Percentiles rank a stretch among this genome's conserved stretches.
Evolutionary conservation across 305 asterid species (phyloP).

Genomic region (Rubia balearica): DNA sequence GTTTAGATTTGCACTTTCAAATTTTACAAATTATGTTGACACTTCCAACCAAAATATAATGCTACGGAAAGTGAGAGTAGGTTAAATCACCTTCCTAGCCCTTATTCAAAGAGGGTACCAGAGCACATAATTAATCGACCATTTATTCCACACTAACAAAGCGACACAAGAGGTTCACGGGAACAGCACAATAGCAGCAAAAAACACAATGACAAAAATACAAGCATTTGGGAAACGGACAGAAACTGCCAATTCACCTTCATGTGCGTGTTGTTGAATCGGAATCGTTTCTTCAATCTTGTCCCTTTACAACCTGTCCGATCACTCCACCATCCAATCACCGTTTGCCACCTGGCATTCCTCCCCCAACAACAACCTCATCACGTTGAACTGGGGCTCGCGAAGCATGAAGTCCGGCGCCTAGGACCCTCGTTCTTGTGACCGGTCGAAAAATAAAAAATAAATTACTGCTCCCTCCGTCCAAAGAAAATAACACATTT

Average conservation of each 20-base stretch:
- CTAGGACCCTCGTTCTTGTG: not conserved
- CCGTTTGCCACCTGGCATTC: slow-evolving; percentile 39
- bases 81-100: no score
- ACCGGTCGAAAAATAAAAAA: not conserved
- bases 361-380: slow-evolving; percentile 21
- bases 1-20: no score
- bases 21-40: no score
- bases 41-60: no score
- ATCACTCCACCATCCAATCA: slow-evolving; percentile 25
- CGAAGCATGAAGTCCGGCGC: not conserved
- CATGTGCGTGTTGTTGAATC: slow-evolving; percentile 30
- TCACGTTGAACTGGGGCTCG: not conserved
- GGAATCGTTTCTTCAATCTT: slow-evolving; percentile 34
- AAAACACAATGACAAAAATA: not conserved
- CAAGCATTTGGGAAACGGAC: slow-evolving; percentile 56
- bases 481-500: no score
- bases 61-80: no score
- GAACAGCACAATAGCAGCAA: not conserved
- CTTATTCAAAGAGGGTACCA: no score
- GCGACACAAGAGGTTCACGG: slow-evolving; percentile 42
- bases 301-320: slow-evolving; percentile 50
- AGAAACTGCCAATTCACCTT: slow-evolving; percentile 37
- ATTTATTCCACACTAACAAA: not conserved
- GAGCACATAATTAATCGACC: no score
- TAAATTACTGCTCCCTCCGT: no score